A percentile compares a stretch with the other conserved stretches of the same genome.
Conservation (phyloP, 2,329 filamentous ascomycete genomes). For the Epichloe elymi region DNA sequence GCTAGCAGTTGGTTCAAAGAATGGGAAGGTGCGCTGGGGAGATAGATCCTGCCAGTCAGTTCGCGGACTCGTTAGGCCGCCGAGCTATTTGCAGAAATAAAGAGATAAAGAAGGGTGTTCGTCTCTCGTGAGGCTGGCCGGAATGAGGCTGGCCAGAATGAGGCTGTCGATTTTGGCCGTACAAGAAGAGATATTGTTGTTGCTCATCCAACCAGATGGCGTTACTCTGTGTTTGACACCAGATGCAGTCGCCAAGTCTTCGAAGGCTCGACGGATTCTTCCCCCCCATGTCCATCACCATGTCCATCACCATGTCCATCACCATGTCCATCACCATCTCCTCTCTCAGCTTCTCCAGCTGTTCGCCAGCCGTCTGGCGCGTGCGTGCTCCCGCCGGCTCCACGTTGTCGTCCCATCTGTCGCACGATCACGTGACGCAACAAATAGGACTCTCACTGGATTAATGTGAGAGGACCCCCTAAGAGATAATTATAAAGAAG, state of each 20-base stretch:
- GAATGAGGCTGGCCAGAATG: not conserved
- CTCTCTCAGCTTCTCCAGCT: not conserved
- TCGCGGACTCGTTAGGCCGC: too few relatives aligned
- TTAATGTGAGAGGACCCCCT: too few relatives aligned
- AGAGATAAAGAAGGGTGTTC: not conserved
- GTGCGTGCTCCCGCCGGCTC: not conserved
- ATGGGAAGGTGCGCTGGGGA: not conserved
- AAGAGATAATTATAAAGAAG: too few relatives aligned
- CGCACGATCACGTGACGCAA: too few relatives aligned
- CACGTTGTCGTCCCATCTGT: not conserved
- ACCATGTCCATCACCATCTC: not conserved
- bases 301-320: not conserved
- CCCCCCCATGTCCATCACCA: too few relatives aligned
- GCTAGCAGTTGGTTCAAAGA: not conserved
- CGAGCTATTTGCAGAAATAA: not conserved
- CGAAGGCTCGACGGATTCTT: not conserved
- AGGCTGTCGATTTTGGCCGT: not conserved
- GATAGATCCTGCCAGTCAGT: not conserved
- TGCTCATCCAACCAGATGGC: too few relatives aligned
- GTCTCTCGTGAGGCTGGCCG: not conserved
- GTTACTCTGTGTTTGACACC: too few relatives aligned
- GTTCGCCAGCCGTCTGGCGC: not conserved
- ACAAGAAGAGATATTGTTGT: too few relatives aligned
- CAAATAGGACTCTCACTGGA: too few relatives aligned
- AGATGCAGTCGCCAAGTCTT: too few relatives aligned